Conservation (phyloP, 306 rosid species). For the Hippophae gyantsensis region DNA sequence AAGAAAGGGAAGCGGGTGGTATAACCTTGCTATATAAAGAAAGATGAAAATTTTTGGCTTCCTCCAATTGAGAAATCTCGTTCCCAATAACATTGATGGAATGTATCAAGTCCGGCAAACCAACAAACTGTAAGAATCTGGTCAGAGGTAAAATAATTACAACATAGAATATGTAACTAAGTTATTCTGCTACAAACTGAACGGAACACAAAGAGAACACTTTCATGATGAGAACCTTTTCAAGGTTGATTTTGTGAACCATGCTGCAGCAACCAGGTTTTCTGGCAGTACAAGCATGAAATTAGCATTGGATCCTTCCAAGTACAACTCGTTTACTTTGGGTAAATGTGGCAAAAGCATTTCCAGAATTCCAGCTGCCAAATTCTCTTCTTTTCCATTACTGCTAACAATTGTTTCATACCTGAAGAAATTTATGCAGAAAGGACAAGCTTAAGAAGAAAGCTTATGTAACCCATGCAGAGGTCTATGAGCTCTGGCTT, state of each 20-base stretch:
- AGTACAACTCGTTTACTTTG: conserved; percentile 38
- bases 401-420: conserved; percentile 55
- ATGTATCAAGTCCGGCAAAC: conserved; percentile 44
- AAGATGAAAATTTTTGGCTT: conserved; percentile 67
- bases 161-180: conserved; percentile 8
- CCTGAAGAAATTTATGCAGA: conserved; percentile 23
- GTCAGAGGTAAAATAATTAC: conserved; percentile 18
- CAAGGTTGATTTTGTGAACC: conserved; percentile 78
- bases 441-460: no score
- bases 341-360: conserved; percentile 59
- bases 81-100: conserved; percentile 35
- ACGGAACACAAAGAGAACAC: conserved; percentile 12
- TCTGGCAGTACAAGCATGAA: conserved; percentile 49
- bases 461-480: no score
- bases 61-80: conserved; percentile 88
- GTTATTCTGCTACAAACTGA: conserved; percentile 1
- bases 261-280: conserved; percentile 41
- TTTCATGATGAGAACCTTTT: conserved; percentile 47
- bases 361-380: conserved; percentile 57
- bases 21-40: conserved; percentile 78
- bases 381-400: conserved; percentile 39
- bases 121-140: conserved; percentile 65
- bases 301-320: conserved; percentile 48
- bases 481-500: no score
- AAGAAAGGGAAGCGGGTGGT: conserved; percentile 13